Evolutionary conservation across 805 yeast species (phyloP), one percentile per base, ranked within the genome.

Genomic region (Candida boidinii): DNA sequence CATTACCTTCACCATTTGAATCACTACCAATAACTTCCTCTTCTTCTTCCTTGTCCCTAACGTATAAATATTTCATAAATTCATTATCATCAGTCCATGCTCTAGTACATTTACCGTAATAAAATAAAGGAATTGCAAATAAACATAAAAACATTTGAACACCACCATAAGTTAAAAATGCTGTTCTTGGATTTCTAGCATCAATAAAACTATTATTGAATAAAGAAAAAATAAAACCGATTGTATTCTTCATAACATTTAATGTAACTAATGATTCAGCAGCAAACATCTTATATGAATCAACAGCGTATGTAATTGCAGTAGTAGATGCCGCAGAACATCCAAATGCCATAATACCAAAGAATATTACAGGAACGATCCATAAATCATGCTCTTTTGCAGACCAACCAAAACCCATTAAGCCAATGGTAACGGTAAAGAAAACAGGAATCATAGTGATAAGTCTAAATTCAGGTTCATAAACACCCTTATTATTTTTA

Each of bases 331-430:
- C 77, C 42, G 76, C 56, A 2, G 77, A 68, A 38, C 77, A 68
- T 6, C 81, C 82, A 51, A 74, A 76, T 14, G 76, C 68, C 22
- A 73, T 54, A 27, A 73, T 53, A 1, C 76, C 79, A 42, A 74
- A 62, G 45, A 75, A 71, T 0, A 75, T 46, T 2, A 76, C 64
- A 2, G 80, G 80, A 1, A 69, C 80, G 33, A 70, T 57, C 81
- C 80, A 72, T 7, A 50, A 41, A 43, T 72, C 74, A 13, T 57
- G 44, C 4, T 49, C 59, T 16, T 59, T 50, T 0, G 74, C 50
- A 3, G 78, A 59, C 80, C 81, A 75, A 4, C 82, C 82, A 46
- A 69, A 76, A 5, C 80, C 82, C 63, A 76, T 67, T 28, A 74
- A 54, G 3, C 81, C 82, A 26, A 70, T 56, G 5, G 62, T 34